A percentile compares a stretch with the other conserved stretches of the same genome.
Evolutionary conservation across 1,284 basidiomycete species (phyloP).

Genomic region (Nidula niveotomentosa): DNA sequence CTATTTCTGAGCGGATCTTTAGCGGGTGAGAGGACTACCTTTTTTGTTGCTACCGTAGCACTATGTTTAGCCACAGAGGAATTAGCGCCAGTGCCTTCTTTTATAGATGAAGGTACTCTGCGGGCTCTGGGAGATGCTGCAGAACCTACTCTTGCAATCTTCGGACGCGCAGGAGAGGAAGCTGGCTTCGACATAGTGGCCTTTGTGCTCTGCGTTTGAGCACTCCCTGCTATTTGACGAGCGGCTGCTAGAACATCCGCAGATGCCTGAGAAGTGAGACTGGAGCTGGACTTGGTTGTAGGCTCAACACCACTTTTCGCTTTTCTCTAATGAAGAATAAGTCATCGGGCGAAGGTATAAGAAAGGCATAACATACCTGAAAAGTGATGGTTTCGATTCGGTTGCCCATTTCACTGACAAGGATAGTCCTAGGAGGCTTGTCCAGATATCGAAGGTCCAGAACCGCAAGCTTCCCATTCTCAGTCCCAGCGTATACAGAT

Average conservation of each 20-base stretch:
- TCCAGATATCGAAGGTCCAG: constrained; percentile 65
- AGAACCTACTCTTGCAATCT: constrained; percentile 9
- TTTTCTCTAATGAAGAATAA: background rate
- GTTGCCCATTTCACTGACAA: constrained; percentile 44
- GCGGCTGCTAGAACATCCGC: constrained; percentile 4
- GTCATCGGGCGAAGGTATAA: no score
- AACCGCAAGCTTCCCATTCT: constrained; percentile 57
- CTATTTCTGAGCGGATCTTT: constrained; percentile 43
- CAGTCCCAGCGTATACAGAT: constrained; percentile 61
- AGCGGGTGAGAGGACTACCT: constrained; percentile 37
- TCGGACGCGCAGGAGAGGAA: constrained; percentile 20
- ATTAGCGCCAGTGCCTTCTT: constrained; percentile 10
- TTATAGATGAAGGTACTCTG: constrained; percentile 16
- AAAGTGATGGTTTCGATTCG: constrained; percentile 52
- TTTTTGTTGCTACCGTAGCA: constrained; percentile 8
- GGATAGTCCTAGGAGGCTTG: constrained; percentile 52
- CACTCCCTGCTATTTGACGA: constrained; percentile 11
- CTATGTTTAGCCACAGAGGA: constrained; percentile 6
- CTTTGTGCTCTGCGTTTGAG: constrained; percentile 8
- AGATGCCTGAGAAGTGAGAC: constrained; percentile 9
- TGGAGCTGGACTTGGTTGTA: constrained; percentile 8
- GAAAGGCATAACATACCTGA: constrained; percentile 37
- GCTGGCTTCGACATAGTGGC: constrained; percentile 10
- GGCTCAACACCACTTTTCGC: constrained; percentile 13
- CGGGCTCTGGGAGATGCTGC: constrained; percentile 15